Conservation (phyloP, 345 rosid genomes). For the Salix koriyanagi region DNA sequence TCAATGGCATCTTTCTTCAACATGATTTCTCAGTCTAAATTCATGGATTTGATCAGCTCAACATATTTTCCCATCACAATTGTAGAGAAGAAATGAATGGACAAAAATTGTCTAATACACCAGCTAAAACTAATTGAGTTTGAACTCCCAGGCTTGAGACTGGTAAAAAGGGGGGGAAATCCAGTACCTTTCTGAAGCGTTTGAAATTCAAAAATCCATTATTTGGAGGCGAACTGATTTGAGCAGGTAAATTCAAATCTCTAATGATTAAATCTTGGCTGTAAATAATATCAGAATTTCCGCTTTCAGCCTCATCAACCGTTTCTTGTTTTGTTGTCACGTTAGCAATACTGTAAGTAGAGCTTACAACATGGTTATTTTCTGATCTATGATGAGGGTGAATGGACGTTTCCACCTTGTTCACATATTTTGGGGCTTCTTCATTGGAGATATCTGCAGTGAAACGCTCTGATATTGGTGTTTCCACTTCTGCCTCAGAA, state of each 20-base stretch:
- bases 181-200: constrained; percentile 75
- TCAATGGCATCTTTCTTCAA: too few relatives aligned
- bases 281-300: constrained; percentile 64
- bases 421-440: constrained; percentile 23
- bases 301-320: constrained; percentile 45
- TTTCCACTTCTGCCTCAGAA: constrained; percentile 67
- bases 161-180: not conserved
- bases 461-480: constrained; percentile 37
- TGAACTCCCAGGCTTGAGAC: too few relatives aligned
- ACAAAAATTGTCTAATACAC: too few relatives aligned
- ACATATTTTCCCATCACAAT: too few relatives aligned
- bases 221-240: constrained; percentile 22
- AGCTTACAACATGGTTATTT: constrained; percentile 12
- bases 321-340: constrained; percentile 34
- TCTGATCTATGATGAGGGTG: constrained; percentile 9
- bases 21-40: too few relatives aligned
- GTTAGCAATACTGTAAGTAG: constrained; percentile 19
- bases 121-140: too few relatives aligned
- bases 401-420: constrained; percentile 25
- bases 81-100: too few relatives aligned
- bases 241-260: constrained; percentile 26
- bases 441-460: constrained; percentile 21
- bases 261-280: constrained; percentile 62
- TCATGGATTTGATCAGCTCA: too few relatives aligned
- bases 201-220: constrained; percentile 58